Base-by-base conservation (phyloP, 2,329 filamentous ascomycete genomes). In the Grosmannia penicillata region DNA sequence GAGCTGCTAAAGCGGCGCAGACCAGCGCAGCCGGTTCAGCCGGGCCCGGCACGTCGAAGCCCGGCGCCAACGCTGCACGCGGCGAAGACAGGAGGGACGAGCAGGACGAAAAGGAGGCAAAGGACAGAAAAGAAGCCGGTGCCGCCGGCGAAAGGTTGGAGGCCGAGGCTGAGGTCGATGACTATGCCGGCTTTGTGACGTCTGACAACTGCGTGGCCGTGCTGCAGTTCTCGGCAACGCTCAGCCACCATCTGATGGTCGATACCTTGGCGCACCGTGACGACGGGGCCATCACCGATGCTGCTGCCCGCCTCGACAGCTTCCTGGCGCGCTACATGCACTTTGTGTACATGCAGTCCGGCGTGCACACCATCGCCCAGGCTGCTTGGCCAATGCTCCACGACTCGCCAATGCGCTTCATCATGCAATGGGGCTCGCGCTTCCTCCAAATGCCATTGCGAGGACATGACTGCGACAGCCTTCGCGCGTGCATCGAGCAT, bases 241-340 rank as follows among this genome's bases (percentile, higher is more conserved):
- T 60, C 1, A 55, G 54, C 17, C 51, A 53, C 26, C 57, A 60
- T 31, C 36, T 56, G 19, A 49, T 59, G 13, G 51, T 52, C 14
- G 56, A 58, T 36, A 52, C 54, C 3, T 42, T 60, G n/a, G 43
- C 47, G 4, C 45, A 44, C 27, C 48, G 50, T 2, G 31, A 38
- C 37, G 34, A 4, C 15, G 18, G 46, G n/a, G n/a, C n/a, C n/a
- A n/a, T n/a, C n/a, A n/a, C n/a, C n/a, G n/a, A n/a, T n/a, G n/a
- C n/a, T n/a, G n/a, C n/a, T n/a, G n/a, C n/a, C 6, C 43, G 47
- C 2, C 43, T 56, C 2, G 47, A 49, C 8, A 38, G 33, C 2
- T 56, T 59, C 35, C 21, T 59, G 4, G 42, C 37, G 7, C 40
- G 50, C n/a, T 59, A 52, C 29, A 42, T 52, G 6, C 51, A 51